Evolutionary conservation across 1,284 basidiomycete genomes (phyloP).

Genomic region (Neonothopanus nambi): DNA sequence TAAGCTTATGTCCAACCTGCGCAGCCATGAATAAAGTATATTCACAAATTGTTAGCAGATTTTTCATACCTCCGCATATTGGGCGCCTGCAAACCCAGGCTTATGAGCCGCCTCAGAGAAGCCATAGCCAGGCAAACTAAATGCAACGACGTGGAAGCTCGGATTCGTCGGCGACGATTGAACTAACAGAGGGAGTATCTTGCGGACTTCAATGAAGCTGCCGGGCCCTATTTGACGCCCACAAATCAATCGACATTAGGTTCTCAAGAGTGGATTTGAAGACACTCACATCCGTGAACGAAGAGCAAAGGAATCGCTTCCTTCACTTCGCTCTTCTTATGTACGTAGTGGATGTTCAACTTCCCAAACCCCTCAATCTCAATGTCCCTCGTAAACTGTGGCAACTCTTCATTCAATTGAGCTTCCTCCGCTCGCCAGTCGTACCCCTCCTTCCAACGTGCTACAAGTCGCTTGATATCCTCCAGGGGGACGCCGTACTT

Average conservation of each 20-base stretch:
- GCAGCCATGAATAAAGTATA: too few relatives aligned
- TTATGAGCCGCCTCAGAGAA: constrained; percentile 47
- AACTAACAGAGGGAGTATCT: constrained; percentile 51
- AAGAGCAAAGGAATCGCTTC: constrained; percentile 48
- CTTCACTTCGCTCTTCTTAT: constrained; percentile 26
- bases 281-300: constrained; percentile 49
- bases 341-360: constrained; percentile 14
- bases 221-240: constrained; percentile 70
- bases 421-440: constrained; percentile 45
- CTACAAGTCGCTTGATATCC: constrained; percentile 39
- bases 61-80: constrained; percentile 45
- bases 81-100: constrained; percentile 19
- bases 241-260: too few relatives aligned
- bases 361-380: constrained; percentile 4
- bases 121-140: constrained; percentile 56
- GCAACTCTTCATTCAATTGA: constrained; percentile 38
- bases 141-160: constrained; percentile 58
- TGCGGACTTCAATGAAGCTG: constrained; percentile 54
- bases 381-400: constrained; percentile 21
- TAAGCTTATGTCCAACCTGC: constrained; percentile 52
- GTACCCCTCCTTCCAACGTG: constrained; percentile 41
- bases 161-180: constrained; percentile 42
- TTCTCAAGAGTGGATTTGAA: too few relatives aligned
- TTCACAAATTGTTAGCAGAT: background rate
- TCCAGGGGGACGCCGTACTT: constrained; percentile 40